Percentiles rank a stretch among this genome's conserved stretches.
Conservation (phyloP, 176 grass and related monocot genomes). For the Paspalum notatum region DNA sequence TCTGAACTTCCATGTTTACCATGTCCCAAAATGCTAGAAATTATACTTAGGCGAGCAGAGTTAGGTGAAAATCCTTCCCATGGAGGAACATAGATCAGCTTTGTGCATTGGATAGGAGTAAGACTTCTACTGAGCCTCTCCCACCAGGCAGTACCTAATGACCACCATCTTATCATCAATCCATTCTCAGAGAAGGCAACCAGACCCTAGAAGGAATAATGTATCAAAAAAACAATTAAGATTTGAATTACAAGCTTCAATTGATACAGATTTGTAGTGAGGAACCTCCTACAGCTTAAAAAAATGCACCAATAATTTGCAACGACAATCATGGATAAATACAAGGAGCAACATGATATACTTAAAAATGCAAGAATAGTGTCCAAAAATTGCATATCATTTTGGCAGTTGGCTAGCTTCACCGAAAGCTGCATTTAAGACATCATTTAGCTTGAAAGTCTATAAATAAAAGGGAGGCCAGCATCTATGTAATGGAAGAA, state of each 20-base stretch:
- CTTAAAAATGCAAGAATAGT: neutral
- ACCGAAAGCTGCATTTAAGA: neutral
- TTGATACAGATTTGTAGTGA: slow-evolving; percentile 24
- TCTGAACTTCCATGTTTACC: slow-evolving; percentile 59
- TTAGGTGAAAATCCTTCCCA: slow-evolving; percentile 97
- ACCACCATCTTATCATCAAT: slow-evolving; percentile 99
- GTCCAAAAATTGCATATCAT: neutral
- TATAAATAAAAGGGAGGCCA: neutral
- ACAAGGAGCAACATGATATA: slow-evolving; percentile 2
- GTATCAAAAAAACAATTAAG: neutral
- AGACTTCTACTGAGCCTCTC: slow-evolving; percentile 94
- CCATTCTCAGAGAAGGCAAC: slow-evolving; percentile 98
- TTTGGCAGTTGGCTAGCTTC: neutral
- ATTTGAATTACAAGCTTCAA: slow-evolving; percentile 30
- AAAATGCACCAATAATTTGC: slow-evolving; percentile 14
- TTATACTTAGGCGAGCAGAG: slow-evolving; percentile 90
- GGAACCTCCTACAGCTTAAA: slow-evolving; percentile 15
- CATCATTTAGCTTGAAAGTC: neutral
- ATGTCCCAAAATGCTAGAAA: slow-evolving; percentile 66
- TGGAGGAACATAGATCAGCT: slow-evolving; percentile 97
- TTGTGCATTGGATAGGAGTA: slow-evolving; percentile 88
- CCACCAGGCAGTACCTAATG: slow-evolving; percentile 92
- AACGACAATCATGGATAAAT: neutral
- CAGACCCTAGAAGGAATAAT: slow-evolving; percentile 60
- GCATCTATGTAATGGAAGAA: neutral